Evolutionary conservation across 176 grass and related monocot species (phyloP).

Genomic region (Typha latifolia): DNA sequence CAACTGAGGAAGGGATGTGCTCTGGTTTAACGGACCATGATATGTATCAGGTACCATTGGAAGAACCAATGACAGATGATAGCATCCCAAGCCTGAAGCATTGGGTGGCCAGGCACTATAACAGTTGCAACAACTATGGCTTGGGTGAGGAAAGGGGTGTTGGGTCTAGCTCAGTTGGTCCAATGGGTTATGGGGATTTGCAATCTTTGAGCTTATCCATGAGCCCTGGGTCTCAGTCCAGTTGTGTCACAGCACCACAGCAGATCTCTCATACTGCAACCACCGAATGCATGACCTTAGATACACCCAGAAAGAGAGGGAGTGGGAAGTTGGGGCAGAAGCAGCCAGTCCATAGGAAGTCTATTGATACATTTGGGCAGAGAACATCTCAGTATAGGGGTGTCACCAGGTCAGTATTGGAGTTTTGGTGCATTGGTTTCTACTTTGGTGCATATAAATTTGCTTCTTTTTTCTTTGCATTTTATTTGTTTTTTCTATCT

Average conservation of each 20-base stretch:
- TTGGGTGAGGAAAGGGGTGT: constrained; percentile 22
- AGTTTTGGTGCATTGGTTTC: too few species aligned
- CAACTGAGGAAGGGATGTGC: constrained; percentile 53
- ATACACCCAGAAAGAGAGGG: constrained; percentile 42
- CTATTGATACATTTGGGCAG: constrained; percentile 95
- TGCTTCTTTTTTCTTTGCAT: neutral
- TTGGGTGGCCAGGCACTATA: too few species aligned
- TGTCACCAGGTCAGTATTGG: constrained; percentile 71
- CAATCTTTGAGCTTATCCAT: constrained; percentile 78
- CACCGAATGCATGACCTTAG: constrained; percentile 9
- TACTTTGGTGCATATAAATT: neutral
- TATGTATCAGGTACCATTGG: constrained; percentile 32
- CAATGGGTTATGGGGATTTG: constrained; percentile 30
- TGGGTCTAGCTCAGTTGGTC: neutral
- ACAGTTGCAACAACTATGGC: constrained; percentile 1
- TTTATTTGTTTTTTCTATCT: neutral
- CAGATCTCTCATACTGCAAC: constrained; percentile 22
- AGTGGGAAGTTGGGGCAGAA: constrained; percentile 55
- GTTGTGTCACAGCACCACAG: constrained; percentile 49
- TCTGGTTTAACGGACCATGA: neutral
- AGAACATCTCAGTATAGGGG: constrained; percentile 94
- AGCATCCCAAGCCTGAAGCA: too few species aligned
- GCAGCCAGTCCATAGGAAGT: constrained; percentile 82
- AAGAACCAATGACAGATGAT: constrained; percentile 23
- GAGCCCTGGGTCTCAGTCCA: constrained; percentile 73